These are phyloP conservation scores for Puccinellia tenuiflora DNA, from an alignment of 176 grass and related monocot species.

Conservation along the genomic window DNA sequence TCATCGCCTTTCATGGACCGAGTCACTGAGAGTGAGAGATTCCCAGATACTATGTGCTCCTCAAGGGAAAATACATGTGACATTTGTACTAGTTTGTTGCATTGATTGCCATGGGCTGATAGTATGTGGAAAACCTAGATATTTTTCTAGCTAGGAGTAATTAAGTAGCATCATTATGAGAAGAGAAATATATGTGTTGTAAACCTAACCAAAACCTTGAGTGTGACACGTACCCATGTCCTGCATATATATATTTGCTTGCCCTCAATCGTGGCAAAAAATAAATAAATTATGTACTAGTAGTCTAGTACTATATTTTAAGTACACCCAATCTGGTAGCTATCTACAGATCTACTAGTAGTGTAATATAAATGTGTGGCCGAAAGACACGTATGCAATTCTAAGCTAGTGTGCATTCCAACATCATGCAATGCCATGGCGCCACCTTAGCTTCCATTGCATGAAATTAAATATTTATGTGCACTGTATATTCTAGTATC, in stretches of 20 bases:
- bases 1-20: neutral
- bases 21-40: neutral
- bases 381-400: neutral
- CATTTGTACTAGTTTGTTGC: neutral
- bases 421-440: constrained; percentile 1
- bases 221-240: too few relatives aligned
- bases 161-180: neutral
- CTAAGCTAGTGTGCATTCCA: neutral
- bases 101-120: neutral
- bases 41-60: neutral
- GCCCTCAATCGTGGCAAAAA: too few relatives aligned
- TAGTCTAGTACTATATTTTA: too few relatives aligned
- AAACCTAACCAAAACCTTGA: neutral
- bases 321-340: neutral
- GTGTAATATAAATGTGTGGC: too few relatives aligned
- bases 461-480: neutral
- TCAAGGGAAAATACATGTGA: neutral
- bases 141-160: neutral
- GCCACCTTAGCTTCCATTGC: neutral
- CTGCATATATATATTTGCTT: too few relatives aligned
- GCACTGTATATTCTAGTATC: neutral
- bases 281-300: neutral
- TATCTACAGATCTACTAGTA: too few relatives aligned
- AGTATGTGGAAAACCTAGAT: neutral
- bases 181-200: neutral